A percentile compares a stretch with the other conserved stretches of the same genome.
phyloP scores from a whole-genome alignment of 257 asterid species.

The Solanum rostratum region DNA sequence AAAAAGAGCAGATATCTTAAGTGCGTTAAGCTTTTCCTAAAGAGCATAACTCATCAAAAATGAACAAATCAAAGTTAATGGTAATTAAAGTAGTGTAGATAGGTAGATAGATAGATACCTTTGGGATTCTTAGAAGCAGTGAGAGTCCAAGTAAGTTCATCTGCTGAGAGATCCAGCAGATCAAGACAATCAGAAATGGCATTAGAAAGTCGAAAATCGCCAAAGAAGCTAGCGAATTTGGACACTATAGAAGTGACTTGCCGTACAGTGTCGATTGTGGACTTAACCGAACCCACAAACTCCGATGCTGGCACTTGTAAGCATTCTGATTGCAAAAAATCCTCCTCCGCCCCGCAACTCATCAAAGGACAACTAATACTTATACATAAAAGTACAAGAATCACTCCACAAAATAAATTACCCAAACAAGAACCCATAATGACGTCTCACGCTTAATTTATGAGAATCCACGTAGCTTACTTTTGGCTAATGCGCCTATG shows the following conservation, averaged over 20 bases:
- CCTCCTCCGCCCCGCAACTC: constrained; percentile 4
- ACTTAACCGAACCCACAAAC: constrained; percentile 29
- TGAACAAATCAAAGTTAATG: neutral
- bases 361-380: neutral
- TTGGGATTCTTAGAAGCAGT: constrained; percentile 38
- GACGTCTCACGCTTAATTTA: neutral
- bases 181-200: constrained; percentile 68
- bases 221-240: constrained; percentile 19
- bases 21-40: neutral
- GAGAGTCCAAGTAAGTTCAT: constrained; percentile 42
- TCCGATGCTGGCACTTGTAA: constrained; percentile 47
- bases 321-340: constrained; percentile 19
- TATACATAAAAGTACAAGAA: constrained; percentile 7
- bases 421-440: too few species aligned
- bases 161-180: constrained; percentile 56
- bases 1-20: neutral
- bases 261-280: constrained; percentile 31
- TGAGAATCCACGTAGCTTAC: neutral
- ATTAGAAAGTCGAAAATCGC: constrained; percentile 49
- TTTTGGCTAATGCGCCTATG: neutral
- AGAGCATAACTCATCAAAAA: neutral
- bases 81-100: neutral
- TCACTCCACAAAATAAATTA: neutral
- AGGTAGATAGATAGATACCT: constrained; percentile 26
- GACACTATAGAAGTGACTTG: constrained; percentile 41